Conservation (phyloP, 2,329 filamentous ascomycete genomes). For the Daldinia sp. region DNA sequence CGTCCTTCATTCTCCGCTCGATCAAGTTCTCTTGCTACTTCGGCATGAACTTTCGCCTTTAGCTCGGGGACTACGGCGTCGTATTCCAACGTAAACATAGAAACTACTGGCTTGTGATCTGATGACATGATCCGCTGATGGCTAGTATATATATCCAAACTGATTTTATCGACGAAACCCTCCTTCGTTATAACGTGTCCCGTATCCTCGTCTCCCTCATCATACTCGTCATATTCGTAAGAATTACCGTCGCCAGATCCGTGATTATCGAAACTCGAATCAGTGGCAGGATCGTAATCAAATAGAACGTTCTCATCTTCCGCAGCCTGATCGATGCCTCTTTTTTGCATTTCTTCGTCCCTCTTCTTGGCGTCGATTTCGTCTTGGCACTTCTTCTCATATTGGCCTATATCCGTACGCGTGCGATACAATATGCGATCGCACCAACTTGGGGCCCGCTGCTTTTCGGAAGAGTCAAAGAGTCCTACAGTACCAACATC, state of each 20-base stretch:
- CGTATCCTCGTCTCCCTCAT: slow-evolving; percentile 60
- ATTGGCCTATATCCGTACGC: slow-evolving; percentile 73
- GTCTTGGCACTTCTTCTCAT: slow-evolving; percentile 71
- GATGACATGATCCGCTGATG: slow-evolving; percentile 92
- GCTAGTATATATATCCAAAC: slow-evolving; percentile 78
- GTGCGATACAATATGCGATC: slow-evolving; percentile 92
- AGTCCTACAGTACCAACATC: slow-evolving; percentile 92
- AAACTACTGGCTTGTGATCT: slow-evolving; percentile 92
- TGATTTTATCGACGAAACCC: slow-evolving; percentile 66
- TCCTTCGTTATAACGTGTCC: slow-evolving; percentile 68
- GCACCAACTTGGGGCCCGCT: slow-evolving; percentile 93
- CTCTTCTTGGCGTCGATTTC: slow-evolving; percentile 75
- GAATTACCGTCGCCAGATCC: slow-evolving; percentile 52
- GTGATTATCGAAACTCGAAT: slow-evolving; percentile 64
- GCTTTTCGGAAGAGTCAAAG: slow-evolving; percentile 97
- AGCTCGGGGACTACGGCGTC: slow-evolving; percentile 87
- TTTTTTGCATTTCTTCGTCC: slow-evolving; percentile 87
- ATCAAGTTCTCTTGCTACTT: slow-evolving; percentile 89
- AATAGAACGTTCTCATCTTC: slow-evolving; percentile 88
- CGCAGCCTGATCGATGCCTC: slow-evolving; percentile 77
- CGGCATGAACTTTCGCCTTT: slow-evolving; percentile 84
- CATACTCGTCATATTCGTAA: slow-evolving; percentile 72
- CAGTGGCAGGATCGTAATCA: slow-evolving; percentile 87
- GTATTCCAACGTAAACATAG: slow-evolving; percentile 85
- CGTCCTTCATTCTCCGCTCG: slow-evolving; percentile 91